Evolutionary conservation across 139 green algal species (phyloP), one percentile per base, ranked within the genome.

Genomic region (Ettlia oleoabundans): DNA sequence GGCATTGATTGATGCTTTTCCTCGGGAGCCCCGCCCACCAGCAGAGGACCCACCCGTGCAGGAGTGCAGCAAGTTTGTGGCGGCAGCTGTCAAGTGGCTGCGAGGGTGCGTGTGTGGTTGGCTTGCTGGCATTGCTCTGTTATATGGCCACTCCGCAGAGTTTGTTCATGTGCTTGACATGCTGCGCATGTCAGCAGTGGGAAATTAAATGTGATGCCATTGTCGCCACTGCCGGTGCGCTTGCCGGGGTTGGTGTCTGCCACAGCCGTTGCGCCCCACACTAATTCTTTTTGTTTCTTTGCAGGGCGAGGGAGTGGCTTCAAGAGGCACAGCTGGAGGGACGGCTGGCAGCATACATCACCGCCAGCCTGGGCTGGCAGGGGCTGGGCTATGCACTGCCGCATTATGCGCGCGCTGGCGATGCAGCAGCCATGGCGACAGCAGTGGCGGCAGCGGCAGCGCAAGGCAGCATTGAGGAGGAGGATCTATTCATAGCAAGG

Each of bases 401-500:
- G 32, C 75, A 88, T 26, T 81, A 79, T 24, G 71, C 71, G 7
- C 58, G 43, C 8, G 76, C 78, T 28, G 55, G 78, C 41, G 78
- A 88, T 63, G 42, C 38, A 4, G 28, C 62, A 19, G n/a, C 66
- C 28, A 41, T 80, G 28, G 58, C 51, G 10, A 55, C 78, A 8
- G 78, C 76, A 2, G 32, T 88, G 10, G 26, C 66, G 32, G 47
- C 79, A 1, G 78, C 78, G 15, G 69, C 58, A 24, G 52, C 38
- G 4, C 26, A 61, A 7, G 78, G 69, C 37, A 13, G 32, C 30
- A 33, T 42, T 2, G 28, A 42, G 2, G 84, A 88, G n/a, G 78
- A 86, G 32, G 84, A 88, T 33, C 40, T 88, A 35, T 86, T 88
- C 41, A 61, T 88, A n/a, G 51, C 71, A 0, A 37, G 75, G 0